These are phyloP conservation scores for Candida argentea DNA, from an alignment of 805 yeast genomes.

Conservation along the genomic window DNA sequence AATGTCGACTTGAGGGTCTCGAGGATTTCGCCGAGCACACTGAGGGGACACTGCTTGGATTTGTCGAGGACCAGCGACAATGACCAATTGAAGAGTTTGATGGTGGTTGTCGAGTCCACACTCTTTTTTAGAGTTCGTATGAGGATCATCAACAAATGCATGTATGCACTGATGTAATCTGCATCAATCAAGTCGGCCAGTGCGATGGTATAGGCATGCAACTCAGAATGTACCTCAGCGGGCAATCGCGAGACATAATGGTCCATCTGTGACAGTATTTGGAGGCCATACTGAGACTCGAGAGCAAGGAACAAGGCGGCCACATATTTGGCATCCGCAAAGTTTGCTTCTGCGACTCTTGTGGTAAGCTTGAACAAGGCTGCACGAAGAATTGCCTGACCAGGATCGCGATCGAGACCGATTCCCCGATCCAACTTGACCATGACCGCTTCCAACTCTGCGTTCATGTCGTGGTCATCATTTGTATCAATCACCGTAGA, in stretches of 20 bases:
- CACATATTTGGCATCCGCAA: slow-evolving; percentile 7
- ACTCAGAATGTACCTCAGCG: slow-evolving; percentile 5
- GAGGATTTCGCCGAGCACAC: slow-evolving; percentile 7
- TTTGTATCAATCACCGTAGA: too few species aligned
- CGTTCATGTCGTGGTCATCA: too few species aligned
- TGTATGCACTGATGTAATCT: slow-evolving; percentile 6
- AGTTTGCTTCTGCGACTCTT: background rate
- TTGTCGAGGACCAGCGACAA: slow-evolving; percentile 16
- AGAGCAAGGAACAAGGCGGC: slow-evolving; percentile 8
- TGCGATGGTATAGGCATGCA: too few species aligned
- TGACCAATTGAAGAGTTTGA: slow-evolving; percentile 15
- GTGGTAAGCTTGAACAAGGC: background rate
- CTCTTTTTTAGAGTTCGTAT: slow-evolving; percentile 8
- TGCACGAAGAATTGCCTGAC: too few species aligned
- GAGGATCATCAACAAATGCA: slow-evolving; percentile 13
- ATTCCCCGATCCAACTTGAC: too few species aligned
- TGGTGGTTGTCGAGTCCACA: slow-evolving; percentile 1
- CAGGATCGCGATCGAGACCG: too few species aligned
- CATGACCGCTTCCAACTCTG: too few species aligned
- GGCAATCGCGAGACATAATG: slow-evolving; percentile 1
- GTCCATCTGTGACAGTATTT: background rate
- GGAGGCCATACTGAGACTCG: too few species aligned
- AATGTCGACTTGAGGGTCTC: slow-evolving; percentile 29
- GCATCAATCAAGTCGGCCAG: slow-evolving; percentile 6
- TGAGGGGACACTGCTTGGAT: slow-evolving; percentile 4